Base-by-base conservation (phyloP, 2,329 filamentous ascomycete species). In the Westerdykella aurantiaca region DNA sequence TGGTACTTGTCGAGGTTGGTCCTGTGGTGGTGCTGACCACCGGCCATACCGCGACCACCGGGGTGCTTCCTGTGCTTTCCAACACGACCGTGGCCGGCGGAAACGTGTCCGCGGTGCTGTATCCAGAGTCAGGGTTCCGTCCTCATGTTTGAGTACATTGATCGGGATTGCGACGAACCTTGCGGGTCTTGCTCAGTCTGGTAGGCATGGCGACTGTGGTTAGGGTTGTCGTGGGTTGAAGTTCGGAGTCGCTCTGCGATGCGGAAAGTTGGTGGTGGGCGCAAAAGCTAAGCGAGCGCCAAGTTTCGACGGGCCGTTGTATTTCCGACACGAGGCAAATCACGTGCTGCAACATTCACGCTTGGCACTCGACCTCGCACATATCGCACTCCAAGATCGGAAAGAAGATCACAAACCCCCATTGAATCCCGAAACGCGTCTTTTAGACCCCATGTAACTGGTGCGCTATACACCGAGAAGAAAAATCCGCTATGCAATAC, bases 41-140 rank as follows among this genome's bases (percentile, higher is more conserved):
- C 91, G 73, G 93, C 93, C 77, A 87, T 87, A 83, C 82, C 81
- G 70, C 81, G 81, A 47, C 46, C 82, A 81, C 82, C 81, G 68
- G 82, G 82, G 67, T 83, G 79, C 71, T 98, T 97, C 72, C 93
- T 81, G 86, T 96, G 90, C 86, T 97, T 97, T 74, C 93, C 93
- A 72, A 97, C 76, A 83, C 91, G 91, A 80, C 93, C 91, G 76
- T 97, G 84, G 81, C 93, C 93, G 81, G 89, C 88, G 70, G 87
- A 94, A 72, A 98, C 93, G 79, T 98, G 88, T 76, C 91, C 91
- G 80, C 91, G 89, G 80, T 35, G 33, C 85, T 89, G 70, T 58
- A 57, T 42, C 44, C 17, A 44, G 40, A 50, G 39, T 31, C 61
- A 49, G 48, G 47, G 53, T 68, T 52, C 69, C 54, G 44, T 45